Percentiles rank a stretch among this genome's conserved stretches.
Conservation (phyloP, 495 filamentous ascomycete genomes). For the Neurospora africana region DNA sequence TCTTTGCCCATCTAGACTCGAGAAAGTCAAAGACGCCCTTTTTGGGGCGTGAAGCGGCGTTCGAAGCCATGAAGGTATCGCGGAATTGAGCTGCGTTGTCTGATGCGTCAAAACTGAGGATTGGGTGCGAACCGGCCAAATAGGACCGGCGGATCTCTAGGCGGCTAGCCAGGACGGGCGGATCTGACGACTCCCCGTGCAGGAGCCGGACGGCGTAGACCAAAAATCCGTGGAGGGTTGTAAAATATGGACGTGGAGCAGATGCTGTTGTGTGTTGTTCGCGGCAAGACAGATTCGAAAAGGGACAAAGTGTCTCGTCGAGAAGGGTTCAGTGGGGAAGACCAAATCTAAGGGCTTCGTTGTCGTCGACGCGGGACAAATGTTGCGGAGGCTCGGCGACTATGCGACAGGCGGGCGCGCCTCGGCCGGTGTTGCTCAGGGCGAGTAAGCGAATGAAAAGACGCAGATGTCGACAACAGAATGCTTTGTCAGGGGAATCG, state of each 20-base stretch:
- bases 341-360: neutral
- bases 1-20: constrained; percentile 77
- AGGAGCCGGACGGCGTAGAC: constrained; percentile 13
- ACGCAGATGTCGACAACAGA: constrained; percentile 11
- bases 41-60: constrained; percentile 8
- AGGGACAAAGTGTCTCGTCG: constrained; percentile 3
- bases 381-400: neutral
- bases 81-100: constrained; percentile 18
- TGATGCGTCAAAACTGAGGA: constrained; percentile 24
- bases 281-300: constrained; percentile 8
- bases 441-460: neutral
- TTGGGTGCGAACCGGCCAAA: constrained; percentile 25
- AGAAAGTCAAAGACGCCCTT: constrained; percentile 54
- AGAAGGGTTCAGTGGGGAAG: neutral
- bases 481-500: constrained; percentile 9
- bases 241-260: neutral
- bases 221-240: neutral
- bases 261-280: neutral
- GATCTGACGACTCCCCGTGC: constrained; percentile 15
- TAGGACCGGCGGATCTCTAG: constrained; percentile 31
- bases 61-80: constrained; percentile 16
- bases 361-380: neutral
- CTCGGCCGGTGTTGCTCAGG: neutral
- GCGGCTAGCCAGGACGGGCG: constrained; percentile 28
- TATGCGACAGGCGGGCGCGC: neutral